Evolutionary conservation across 2,329 filamentous ascomycete species (phyloP).

Genomic region (Calonectria hongkongensis): DNA sequence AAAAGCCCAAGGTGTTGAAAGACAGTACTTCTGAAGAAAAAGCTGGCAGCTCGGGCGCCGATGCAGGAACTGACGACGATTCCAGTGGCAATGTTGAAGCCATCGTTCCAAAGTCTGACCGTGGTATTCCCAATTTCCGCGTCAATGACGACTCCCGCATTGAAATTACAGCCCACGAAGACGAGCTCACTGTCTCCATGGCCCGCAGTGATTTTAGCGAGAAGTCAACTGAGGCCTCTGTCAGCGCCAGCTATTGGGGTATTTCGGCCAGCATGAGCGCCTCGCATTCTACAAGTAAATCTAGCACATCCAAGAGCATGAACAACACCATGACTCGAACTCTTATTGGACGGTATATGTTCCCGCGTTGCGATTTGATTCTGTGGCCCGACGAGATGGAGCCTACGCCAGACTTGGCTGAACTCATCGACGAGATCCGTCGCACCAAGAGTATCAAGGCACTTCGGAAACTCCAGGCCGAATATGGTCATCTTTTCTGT

Average conservation of each 20-base stretch:
- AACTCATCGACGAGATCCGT: neutral
- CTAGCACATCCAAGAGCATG: neutral
- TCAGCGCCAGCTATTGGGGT: neutral
- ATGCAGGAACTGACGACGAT: neutral
- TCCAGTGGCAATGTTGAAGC: neutral
- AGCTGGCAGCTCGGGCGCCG: neutral
- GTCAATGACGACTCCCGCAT: conserved; percentile 16
- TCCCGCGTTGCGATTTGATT: neutral
- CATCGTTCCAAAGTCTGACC: neutral
- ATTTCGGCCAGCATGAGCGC: neutral
- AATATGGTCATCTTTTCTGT: neutral
- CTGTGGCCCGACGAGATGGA: conserved; percentile 1
- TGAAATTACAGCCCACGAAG: neutral
- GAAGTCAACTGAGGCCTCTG: neutral
- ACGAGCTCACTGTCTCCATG: neutral
- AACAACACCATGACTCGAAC: neutral
- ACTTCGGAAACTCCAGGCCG: neutral
- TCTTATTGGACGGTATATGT: neutral
- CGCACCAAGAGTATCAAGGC: neutral
- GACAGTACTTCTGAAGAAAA: neutral
- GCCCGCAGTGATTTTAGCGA: neutral
- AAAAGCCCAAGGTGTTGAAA: conserved; percentile 7
- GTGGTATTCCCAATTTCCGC: conserved; percentile 5
- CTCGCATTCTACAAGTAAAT: neutral
- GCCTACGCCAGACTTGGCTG: neutral